Conservation (phyloP, 2,329 filamentous ascomycete species). For the Exophiala sp. region DNA sequence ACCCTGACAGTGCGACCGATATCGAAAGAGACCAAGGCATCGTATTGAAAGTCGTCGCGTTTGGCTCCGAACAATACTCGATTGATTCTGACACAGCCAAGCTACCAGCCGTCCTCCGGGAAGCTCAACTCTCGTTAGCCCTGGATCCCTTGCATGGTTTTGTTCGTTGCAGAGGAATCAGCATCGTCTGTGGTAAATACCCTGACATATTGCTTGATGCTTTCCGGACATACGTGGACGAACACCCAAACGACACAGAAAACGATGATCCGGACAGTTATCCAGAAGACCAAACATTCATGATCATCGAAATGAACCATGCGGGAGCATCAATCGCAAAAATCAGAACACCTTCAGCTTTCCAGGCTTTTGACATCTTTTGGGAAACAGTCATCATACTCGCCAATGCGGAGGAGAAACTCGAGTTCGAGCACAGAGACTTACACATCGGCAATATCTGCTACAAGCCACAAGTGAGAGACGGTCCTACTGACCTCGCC, state of each 20-base stretch:
- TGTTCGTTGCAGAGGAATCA: constrained; percentile 58
- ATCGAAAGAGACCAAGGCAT: constrained; percentile 38
- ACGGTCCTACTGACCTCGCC: constrained; percentile 34
- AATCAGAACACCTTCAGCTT: constrained; percentile 39
- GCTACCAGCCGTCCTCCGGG: constrained; percentile 49
- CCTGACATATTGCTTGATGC: constrained; percentile 49
- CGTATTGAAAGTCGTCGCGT: constrained; percentile 49
- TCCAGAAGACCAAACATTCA: constrained; percentile 57
- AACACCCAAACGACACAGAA: constrained; percentile 43
- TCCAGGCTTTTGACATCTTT: constrained; percentile 61
- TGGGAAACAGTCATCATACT: constrained; percentile 63
- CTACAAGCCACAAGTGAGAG: constrained; percentile 43
- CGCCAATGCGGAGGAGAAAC: constrained; percentile 58
- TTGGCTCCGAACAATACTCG: constrained; percentile 27
- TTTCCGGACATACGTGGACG: constrained; percentile 39
- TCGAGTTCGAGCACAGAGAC: constrained; percentile 64
- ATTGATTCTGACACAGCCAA: constrained; percentile 13
- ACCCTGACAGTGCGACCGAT: constrained; percentile 33
- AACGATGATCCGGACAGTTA: constrained; percentile 57
- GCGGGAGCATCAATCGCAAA: constrained; percentile 58
- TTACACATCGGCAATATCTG: constrained; percentile 66
- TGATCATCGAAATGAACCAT: constrained; percentile 64
- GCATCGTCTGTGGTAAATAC: constrained; percentile 56
- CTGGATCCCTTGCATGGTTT: constrained; percentile 61
- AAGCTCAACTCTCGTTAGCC: constrained; percentile 53